Percentiles rank a stretch among this genome's conserved stretches.
phyloP scores from a whole-genome alignment of 257 asterid genomes.

The Solanum sparsipilum region DNA sequence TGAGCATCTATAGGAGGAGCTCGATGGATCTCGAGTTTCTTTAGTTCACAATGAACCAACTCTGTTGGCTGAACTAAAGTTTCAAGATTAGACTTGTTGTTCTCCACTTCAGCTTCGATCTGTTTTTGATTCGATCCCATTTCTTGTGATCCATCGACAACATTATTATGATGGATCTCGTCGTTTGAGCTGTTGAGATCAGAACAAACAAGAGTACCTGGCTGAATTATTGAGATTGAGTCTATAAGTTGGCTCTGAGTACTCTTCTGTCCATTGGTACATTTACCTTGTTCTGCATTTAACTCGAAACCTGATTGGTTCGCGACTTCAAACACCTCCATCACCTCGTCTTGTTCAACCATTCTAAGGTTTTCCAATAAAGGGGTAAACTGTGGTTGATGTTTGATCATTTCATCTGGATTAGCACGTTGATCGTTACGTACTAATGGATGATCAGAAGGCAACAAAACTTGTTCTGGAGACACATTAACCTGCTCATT shows the following conservation, averaged over 20 bases:
- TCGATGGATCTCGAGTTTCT: not conserved
- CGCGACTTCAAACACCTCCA: slow-evolving; percentile 55
- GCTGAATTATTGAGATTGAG: not conserved
- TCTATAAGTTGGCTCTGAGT: not conserved
- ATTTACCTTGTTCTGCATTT: slow-evolving; percentile 12
- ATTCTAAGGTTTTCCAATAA: slow-evolving; percentile 37
- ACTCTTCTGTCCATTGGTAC: not conserved
- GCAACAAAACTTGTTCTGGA: slow-evolving; percentile 13
- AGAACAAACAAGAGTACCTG: not conserved
- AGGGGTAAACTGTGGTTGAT: slow-evolving; percentile 12
- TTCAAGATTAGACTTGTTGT: not conserved
- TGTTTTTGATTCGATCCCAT: not conserved
- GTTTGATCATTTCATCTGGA: slow-evolving; percentile 3
- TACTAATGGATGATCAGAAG: slow-evolving; percentile 1
- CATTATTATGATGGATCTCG: slow-evolving; percentile 2
- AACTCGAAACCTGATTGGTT: slow-evolving; percentile 12
- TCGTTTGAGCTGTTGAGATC: not conserved
- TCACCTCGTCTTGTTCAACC: slow-evolving; percentile 60
- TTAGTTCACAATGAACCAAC: slow-evolving; percentile 2
- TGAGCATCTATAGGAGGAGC: not conserved
- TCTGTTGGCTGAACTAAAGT: not conserved
- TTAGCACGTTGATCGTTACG: not conserved
- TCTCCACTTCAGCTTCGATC: slow-evolving; percentile 6
- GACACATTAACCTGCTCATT: not conserved
- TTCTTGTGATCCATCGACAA: slow-evolving; percentile 5